Evolutionary conservation across 441 rosid genomes (phyloP).

Genomic region (Gossypium schwendimanii): DNA sequence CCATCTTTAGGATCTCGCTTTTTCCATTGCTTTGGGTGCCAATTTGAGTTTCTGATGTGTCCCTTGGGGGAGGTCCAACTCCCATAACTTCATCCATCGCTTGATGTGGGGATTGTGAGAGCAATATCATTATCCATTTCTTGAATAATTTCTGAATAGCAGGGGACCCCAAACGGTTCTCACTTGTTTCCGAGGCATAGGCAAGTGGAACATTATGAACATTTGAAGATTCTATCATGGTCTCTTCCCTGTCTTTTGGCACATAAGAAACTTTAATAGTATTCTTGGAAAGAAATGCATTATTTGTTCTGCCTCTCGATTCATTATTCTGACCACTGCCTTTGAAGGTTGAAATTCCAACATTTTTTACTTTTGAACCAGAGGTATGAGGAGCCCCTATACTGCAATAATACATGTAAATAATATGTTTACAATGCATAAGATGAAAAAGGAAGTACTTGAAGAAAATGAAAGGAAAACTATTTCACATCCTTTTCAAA

Average conservation of each 20-base stretch:
- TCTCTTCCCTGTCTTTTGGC: conserved; percentile 60
- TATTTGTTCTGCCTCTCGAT: conserved; percentile 45
- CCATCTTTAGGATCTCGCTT: conserved; percentile 31
- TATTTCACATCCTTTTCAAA: background rate
- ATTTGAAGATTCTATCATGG: conserved; percentile 44
- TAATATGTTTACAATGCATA: conserved; percentile 10
- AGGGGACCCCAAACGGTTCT: conserved; percentile 49
- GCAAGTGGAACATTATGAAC: conserved; percentile 50
- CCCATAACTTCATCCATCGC: conserved; percentile 40
- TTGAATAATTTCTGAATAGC: conserved; percentile 71
- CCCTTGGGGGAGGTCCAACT: conserved; percentile 36
- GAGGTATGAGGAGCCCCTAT: conserved; percentile 33
- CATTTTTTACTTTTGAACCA: conserved; percentile 43
- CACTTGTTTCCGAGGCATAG: conserved; percentile 54
- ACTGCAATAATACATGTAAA: conserved; percentile 43
- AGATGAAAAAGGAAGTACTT: background rate
- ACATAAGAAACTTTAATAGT: conserved; percentile 62
- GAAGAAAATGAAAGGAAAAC: background rate
- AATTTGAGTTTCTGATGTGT: conserved; percentile 24
- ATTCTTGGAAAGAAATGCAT: conserved; percentile 45
- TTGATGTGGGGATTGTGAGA: conserved; percentile 39
- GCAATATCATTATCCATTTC: conserved; percentile 65
- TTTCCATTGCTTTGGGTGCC: conserved; percentile 28
- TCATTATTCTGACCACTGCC: conserved; percentile 59
- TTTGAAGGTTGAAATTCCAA: conserved; percentile 69